A percentile compares a stretch with the other conserved stretches of the same genome.
Evolutionary conservation across 495 filamentous ascomycete genomes (phyloP).

Genomic region (Daldinia decipiens): DNA sequence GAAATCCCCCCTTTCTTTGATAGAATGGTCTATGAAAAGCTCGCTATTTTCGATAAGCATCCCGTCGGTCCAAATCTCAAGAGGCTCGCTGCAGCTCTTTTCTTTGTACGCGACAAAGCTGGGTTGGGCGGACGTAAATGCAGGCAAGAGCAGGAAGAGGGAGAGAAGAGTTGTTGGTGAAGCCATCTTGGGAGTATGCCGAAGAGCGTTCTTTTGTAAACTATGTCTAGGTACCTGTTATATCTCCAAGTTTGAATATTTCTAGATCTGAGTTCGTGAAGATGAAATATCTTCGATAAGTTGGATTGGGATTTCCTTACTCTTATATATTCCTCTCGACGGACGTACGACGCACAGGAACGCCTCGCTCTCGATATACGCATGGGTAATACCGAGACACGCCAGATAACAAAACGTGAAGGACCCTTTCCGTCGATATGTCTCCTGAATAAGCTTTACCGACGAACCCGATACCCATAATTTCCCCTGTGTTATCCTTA

Average conservation of each 20-base stretch:
- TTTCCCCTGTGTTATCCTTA: conserved; percentile 10
- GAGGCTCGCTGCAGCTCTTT: conserved; percentile 20
- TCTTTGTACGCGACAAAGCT: conserved; percentile 25
- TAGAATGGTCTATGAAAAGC: conserved; percentile 18
- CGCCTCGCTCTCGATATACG: background rate
- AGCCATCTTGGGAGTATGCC: conserved; percentile 9
- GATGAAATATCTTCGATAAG: background rate
- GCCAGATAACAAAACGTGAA: conserved; percentile 12
- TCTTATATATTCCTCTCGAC: conserved; percentile 26
- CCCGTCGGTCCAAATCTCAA: conserved; percentile 31
- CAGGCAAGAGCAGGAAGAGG: conserved; percentile 23
- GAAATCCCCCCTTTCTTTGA: conserved; percentile 24
- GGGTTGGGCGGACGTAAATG: conserved; percentile 9
- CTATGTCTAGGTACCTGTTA: background rate
- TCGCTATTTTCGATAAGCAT: conserved; percentile 6
- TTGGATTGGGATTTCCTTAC: conserved; percentile 7
- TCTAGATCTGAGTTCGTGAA: conserved; percentile 5
- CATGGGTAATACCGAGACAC: background rate
- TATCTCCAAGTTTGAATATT: background rate
- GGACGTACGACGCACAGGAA: too few species aligned
- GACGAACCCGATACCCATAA: conserved; percentile 16
- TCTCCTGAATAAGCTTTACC: conserved; percentile 17
- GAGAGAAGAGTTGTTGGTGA: background rate
- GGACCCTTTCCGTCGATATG: conserved; percentile 10
- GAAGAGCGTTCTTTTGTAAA: background rate